These are phyloP conservation scores for Amanita inopinata DNA, from an alignment of 768 basidiomycete genomes.

Conservation along the genomic window DNA sequence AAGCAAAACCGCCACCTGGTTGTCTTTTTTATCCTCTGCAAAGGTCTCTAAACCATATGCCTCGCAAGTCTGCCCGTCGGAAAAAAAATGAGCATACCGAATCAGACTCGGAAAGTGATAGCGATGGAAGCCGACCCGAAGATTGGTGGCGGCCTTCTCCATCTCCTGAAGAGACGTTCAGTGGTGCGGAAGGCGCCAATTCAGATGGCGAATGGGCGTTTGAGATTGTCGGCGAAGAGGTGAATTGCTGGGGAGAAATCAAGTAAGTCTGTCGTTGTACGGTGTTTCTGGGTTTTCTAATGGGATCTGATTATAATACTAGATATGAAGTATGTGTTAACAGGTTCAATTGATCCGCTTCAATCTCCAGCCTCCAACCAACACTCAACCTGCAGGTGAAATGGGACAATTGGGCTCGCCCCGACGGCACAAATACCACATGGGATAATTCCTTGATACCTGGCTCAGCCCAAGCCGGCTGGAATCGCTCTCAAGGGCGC, in stretches of 20 bases:
- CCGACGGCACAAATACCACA: not conserved
- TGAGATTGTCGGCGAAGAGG: slow-evolving; percentile 3
- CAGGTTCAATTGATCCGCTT: not conserved
- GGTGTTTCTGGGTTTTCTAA: not conserved
- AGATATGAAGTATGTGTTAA: slow-evolving; percentile 4
- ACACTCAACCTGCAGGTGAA: slow-evolving; percentile 2
- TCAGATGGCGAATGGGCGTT: slow-evolving; percentile 5
- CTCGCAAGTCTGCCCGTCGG: too few species aligned
- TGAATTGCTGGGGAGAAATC: not conserved
- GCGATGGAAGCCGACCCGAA: too few species aligned
- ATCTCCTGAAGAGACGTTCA: slow-evolving; percentile 1
- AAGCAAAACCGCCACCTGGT: too few species aligned
- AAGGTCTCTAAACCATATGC: too few species aligned
- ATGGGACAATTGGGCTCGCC: not conserved
- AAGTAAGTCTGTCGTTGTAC: slow-evolving; percentile 1
- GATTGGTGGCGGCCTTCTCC: slow-evolving; percentile 1
- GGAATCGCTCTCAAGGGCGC: not conserved
- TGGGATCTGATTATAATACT: not conserved
- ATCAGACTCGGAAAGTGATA: too few species aligned
- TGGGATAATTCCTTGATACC: slow-evolving; percentile 6
- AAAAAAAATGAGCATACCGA: too few species aligned
- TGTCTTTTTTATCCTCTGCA: too few species aligned
- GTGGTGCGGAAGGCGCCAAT: slow-evolving; percentile 6
- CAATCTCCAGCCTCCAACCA: not conserved
- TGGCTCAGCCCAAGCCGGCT: not conserved